phyloP scores from a whole-genome alignment of 208 protist genomes.

The Leptomonas seymouri region DNA sequence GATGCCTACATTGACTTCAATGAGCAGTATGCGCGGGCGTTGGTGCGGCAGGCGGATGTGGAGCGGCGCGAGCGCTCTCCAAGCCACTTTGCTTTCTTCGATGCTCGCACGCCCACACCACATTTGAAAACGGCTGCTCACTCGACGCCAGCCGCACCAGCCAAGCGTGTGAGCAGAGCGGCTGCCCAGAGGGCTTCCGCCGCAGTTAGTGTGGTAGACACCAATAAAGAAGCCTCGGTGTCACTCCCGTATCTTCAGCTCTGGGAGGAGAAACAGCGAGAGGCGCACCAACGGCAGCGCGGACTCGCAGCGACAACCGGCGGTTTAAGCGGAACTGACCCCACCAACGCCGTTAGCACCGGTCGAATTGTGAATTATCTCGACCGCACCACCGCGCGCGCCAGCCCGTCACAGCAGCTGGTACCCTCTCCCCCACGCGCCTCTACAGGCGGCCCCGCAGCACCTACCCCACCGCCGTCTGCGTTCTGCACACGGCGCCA shows the following conservation, averaged over 20 bases:
- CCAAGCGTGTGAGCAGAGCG: background rate
- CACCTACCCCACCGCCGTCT: background rate
- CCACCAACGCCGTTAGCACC: background rate
- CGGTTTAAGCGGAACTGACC: background rate
- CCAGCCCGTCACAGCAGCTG: background rate
- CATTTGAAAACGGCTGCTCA: background rate
- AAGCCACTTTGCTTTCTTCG: constrained; percentile 47
- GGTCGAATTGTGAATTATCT: constrained; percentile 22
- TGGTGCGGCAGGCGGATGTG: constrained; percentile 32
- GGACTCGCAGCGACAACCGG: background rate
- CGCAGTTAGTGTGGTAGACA: background rate
- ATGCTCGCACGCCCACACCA: constrained; percentile 22
- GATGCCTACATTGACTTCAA: constrained; percentile 58
- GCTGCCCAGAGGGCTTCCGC: background rate
- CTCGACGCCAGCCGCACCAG: background rate
- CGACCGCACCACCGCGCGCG: background rate
- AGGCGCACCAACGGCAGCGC: constrained; percentile 5
- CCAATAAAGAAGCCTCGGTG: background rate
- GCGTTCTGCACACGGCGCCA: background rate
- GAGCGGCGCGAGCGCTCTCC: constrained; percentile 15
- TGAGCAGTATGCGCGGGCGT: constrained; percentile 39
- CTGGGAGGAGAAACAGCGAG: constrained; percentile 21
- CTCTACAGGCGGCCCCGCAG: background rate
- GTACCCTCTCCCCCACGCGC: background rate
- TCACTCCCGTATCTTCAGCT: constrained; percentile 23